phyloP scores from a whole-genome alignment of 139 green algal species.

The Spirogloea muscicola region DNA sequence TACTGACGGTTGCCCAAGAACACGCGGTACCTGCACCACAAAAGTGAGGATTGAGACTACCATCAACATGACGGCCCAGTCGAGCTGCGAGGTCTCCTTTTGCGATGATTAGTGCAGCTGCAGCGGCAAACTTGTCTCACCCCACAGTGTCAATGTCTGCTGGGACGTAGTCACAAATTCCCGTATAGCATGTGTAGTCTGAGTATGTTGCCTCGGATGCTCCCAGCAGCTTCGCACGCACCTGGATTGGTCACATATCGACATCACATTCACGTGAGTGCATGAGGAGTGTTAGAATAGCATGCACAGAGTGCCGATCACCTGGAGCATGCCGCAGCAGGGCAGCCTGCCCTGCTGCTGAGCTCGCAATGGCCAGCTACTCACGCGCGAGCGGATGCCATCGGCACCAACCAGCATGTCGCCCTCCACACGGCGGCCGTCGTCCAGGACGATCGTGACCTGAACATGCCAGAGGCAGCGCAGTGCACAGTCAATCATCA shows the following conservation, averaged over 20 bases:
- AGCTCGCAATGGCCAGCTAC: background rate
- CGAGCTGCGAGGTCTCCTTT: too few species aligned
- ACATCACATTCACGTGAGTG: background rate
- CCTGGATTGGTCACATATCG: conserved; percentile 3
- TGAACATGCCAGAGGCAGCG: conserved; percentile 21
- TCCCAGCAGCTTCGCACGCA: conserved; percentile 46
- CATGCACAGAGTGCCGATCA: background rate
- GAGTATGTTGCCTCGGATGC: conserved; percentile 38
- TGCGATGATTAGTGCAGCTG: too few species aligned
- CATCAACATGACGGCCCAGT: too few species aligned
- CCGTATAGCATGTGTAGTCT: conserved; percentile 59
- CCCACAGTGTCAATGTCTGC: conserved; percentile 42
- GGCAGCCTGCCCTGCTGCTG: background rate
- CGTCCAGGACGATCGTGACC: conserved; percentile 52
- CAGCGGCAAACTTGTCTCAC: conserved; percentile 8
- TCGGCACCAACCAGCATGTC: conserved; percentile 92
- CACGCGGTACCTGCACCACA: conserved; percentile 55
- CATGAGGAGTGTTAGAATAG: conserved; percentile 1
- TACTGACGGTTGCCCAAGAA: conserved; percentile 96
- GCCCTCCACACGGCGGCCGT: conserved; percentile 64
- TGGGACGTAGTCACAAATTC: conserved; percentile 83
- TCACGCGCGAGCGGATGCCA: conserved; percentile 73
- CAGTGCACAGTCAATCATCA: background rate
- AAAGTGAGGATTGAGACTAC: background rate
- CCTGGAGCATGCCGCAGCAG: background rate